phyloP scores from a whole-genome alignment of 2,329 filamentous ascomycete species.

The Botrytis deweyae region DNA sequence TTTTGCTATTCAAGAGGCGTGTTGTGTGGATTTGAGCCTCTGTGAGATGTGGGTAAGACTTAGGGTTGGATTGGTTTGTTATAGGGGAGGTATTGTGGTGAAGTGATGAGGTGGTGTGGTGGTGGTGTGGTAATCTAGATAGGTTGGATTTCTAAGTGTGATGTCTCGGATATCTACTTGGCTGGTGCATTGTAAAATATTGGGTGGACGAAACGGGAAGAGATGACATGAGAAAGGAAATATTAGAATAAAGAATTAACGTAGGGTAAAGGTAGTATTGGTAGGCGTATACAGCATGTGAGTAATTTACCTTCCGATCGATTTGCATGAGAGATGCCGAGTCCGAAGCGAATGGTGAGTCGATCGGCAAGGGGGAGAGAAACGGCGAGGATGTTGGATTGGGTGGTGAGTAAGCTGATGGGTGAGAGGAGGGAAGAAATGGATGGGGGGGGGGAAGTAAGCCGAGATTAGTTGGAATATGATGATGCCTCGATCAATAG shows the following conservation, averaged over 20 bases:
- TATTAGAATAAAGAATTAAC: neutral
- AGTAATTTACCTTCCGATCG: slow-evolving; percentile 9
- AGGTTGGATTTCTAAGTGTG: neutral
- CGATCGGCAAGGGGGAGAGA: too few relatives aligned
- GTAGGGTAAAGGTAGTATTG: neutral
- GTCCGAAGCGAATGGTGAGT: neutral
- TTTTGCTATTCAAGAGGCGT: neutral
- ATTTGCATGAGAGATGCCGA: neutral
- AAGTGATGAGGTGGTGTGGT: neutral
- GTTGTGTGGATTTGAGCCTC: neutral
- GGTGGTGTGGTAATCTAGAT: neutral
- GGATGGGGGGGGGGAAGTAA: neutral
- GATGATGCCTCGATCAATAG: neutral
- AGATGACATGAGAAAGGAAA: neutral
- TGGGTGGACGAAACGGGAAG: too few relatives aligned
- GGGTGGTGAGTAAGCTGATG: neutral
- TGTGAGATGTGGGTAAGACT: neutral
- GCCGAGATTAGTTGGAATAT: neutral
- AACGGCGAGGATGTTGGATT: neutral
- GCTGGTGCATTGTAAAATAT: neutral
- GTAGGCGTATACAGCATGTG: neutral
- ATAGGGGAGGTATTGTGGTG: neutral
- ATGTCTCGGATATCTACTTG: neutral
- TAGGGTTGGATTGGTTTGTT: neutral
- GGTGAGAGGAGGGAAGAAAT: neutral